Conservation (phyloP, 2,329 filamentous ascomycete species). For the Chalaropsis thielavioides region DNA sequence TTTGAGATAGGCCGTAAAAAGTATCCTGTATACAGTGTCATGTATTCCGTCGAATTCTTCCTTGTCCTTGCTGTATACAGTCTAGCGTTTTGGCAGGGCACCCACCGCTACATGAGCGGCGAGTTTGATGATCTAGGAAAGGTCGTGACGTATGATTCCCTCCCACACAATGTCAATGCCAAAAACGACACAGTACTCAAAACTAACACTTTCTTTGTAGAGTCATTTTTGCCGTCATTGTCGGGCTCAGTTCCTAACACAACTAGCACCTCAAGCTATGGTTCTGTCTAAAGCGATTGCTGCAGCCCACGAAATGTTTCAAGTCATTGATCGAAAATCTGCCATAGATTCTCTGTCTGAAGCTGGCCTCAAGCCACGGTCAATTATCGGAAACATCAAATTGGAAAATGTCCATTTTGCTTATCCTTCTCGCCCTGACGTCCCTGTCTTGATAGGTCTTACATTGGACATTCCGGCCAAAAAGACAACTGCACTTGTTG, state of each 20-base stretch:
- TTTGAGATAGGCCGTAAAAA: slow-evolving; percentile 30
- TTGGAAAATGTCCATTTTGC: slow-evolving; percentile 36
- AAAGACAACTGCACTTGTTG: slow-evolving; percentile 41
- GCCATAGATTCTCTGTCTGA: slow-evolving; percentile 30
- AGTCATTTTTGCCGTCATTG: slow-evolving; percentile 34
- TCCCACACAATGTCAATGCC: not conserved
- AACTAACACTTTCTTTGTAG: slow-evolving; percentile 20
- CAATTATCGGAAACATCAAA: slow-evolving; percentile 31
- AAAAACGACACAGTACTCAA: not conserved
- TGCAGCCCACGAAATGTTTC: slow-evolving; percentile 34
- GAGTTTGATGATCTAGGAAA: slow-evolving; percentile 33
- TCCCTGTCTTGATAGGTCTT: slow-evolving; percentile 31
- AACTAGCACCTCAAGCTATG: slow-evolving; percentile 34
- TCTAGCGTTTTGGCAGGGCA: slow-evolving; percentile 38
- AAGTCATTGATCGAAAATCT: slow-evolving; percentile 33
- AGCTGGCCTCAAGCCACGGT: slow-evolving; percentile 23
- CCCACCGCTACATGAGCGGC: slow-evolving; percentile 31
- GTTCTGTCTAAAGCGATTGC: slow-evolving; percentile 33
- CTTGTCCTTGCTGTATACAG: slow-evolving; percentile 34
- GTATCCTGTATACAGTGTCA: slow-evolving; percentile 29
- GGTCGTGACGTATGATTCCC: slow-evolving; percentile 30
- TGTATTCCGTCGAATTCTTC: slow-evolving; percentile 34
- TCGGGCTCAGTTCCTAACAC: slow-evolving; percentile 32
- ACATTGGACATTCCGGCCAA: slow-evolving; percentile 31
- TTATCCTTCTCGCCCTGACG: slow-evolving; percentile 42